Evolutionary conservation across 331 rosid genomes (phyloP).

Genomic region (Rosa hybrid): DNA sequence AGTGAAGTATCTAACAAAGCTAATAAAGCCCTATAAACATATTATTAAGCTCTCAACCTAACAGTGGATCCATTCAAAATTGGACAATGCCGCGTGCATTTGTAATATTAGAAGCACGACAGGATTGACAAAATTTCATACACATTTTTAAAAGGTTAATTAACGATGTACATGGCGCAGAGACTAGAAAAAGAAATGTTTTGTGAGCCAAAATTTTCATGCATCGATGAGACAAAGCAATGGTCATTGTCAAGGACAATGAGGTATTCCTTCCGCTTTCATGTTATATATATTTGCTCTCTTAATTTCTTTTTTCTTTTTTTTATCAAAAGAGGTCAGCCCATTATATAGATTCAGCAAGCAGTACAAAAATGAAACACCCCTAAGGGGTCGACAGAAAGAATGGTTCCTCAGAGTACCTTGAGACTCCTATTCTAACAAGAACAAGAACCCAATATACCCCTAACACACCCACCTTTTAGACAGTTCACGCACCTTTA

Average conservation of each 20-base stretch:
- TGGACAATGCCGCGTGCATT: background rate
- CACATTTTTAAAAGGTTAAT: background rate
- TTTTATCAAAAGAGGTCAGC: no score
- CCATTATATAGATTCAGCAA: no score
- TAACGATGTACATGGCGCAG: background rate
- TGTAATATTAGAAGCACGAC: background rate
- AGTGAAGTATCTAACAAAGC: no score
- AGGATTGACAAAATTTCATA: background rate
- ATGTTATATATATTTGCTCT: background rate
- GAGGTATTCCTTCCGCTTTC: background rate
- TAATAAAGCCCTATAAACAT: no score
- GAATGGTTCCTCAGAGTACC: no score
- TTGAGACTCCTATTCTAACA: no score
- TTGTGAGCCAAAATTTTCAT: slow-evolving; percentile 21
- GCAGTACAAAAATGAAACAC: no score
- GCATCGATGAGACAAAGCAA: slow-evolving; percentile 36
- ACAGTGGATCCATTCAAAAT: background rate
- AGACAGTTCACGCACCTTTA: no score
- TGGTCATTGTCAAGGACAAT: slow-evolving; percentile 35
- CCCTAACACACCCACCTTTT: no score
- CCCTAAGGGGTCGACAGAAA: no score
- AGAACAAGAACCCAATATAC: no score
- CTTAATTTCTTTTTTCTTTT: background rate
- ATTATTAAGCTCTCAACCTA: background rate
- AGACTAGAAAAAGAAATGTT: background rate